These are phyloP conservation scores for Candida awuae DNA, from an alignment of 805 yeast genomes.

Conservation along the genomic window DNA sequence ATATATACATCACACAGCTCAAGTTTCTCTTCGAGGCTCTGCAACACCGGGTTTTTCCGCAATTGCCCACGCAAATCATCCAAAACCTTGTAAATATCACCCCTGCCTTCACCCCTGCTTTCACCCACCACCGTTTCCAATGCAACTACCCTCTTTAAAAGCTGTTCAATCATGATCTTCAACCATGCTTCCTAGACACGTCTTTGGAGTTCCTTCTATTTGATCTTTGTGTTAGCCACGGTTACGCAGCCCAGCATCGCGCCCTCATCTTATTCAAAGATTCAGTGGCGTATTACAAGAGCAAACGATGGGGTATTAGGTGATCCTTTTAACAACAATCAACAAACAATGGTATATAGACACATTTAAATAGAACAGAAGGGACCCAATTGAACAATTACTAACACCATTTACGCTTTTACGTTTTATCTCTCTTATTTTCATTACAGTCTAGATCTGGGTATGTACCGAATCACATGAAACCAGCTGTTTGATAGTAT, in stretches of 20 bases:
- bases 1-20: neutral
- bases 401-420: conserved; percentile 5
- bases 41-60: neutral
- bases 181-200: neutral
- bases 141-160: neutral
- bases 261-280: no score
- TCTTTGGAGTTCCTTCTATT: neutral
- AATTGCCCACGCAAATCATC: neutral
- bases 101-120: neutral
- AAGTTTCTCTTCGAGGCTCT: neutral
- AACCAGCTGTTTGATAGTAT: neutral
- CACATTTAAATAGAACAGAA: neutral
- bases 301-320: no score
- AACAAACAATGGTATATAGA: no score
- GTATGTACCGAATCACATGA: conserved; percentile 17
- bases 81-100: neutral
- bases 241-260: neutral
- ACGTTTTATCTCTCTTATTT: neutral
- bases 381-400: neutral
- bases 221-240: neutral
- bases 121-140: neutral
- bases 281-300: no score
- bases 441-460: conserved; percentile 28
- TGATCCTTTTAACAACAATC: no score
- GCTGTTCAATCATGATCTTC: neutral